Base-by-base conservation (phyloP, 2,329 filamentous ascomycete genomes). In the Colletotrichum gloeosporioides region DNA sequence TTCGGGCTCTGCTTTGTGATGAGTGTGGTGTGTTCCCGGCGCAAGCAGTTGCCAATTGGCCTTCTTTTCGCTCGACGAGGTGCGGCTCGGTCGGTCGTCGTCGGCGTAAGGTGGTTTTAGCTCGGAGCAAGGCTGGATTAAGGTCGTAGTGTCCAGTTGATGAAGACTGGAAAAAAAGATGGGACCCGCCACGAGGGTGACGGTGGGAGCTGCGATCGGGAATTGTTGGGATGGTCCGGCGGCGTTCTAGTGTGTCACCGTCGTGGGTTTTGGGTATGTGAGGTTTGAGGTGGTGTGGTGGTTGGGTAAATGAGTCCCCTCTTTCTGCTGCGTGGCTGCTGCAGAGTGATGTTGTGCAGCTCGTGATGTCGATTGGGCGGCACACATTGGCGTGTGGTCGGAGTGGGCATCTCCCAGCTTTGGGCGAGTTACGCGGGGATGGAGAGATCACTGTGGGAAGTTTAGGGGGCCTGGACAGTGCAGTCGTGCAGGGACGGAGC, bases 21-120 rank as follows among this genome's bases (percentile, higher is more conserved):
- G 6, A n/a, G 29, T 59, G 18, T 67, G 61, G 36, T 34, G 31
- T 29, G 39, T 73, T 34, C 75, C 25, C 49, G 68, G 79, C 77
- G 80, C 79, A 80, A 77, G 69, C n/a, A 34, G n/a, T 44, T 61
- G 53, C 53, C 36, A 18, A n/a, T 36, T 34, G 31, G 44, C 44
- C 44, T 27, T 55, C 16, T 49, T 36, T n/a, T 39, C 16, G 25
- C 44, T 8, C 12, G 53, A 59, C 31, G 32, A 15, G 36, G 44
- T 53, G 44, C 49, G 29, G 71, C 59, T 76, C 74, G 74, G 74
- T 74, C 57, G 59, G 64, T 76, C 57, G 64, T 59, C 22, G 64
- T 76, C 74, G 74, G 64, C 65, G 25, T 69, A 69, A 69, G 29
- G 34, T 69, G 8, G 65, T 68, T 49, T 27, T n/a, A 55, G 44